Evolutionary conservation across 495 filamentous ascomycete species (phyloP).

Genomic region (Tuber aestivum): DNA sequence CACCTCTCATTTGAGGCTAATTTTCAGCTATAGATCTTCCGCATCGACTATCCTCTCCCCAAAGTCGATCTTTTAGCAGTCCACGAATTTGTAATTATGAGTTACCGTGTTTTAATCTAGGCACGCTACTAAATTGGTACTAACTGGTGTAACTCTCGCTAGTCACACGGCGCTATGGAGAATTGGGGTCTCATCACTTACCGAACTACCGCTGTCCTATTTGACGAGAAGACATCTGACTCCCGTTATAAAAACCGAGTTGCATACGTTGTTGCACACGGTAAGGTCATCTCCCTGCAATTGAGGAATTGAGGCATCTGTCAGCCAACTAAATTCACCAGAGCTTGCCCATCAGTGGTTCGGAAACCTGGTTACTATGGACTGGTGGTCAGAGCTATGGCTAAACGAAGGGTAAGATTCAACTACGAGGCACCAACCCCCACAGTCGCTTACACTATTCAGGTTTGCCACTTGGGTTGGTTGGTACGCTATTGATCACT

Average conservation of each 20-base stretch:
- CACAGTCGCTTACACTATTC: not conserved
- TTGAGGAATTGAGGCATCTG: too few relatives aligned
- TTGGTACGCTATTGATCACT: slow-evolving; percentile 84
- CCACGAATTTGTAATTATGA: slow-evolving; percentile 75
- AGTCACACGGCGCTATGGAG: slow-evolving; percentile 51
- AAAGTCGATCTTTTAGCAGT: slow-evolving; percentile 94
- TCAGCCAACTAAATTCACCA: slow-evolving; percentile 34
- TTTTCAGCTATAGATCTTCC: slow-evolving; percentile 57
- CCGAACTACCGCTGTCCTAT: slow-evolving; percentile 84
- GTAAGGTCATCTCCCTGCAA: not conserved
- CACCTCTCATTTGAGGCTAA: not conserved
- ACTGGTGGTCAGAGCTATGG: slow-evolving; percentile 93
- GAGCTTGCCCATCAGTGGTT: slow-evolving; percentile 99
- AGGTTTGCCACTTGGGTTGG: slow-evolving; percentile 96
- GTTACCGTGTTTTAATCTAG: slow-evolving; percentile 3
- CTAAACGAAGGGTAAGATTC: slow-evolving; percentile 62
- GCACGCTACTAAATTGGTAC: slow-evolving; percentile 5
- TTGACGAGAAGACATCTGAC: slow-evolving; percentile 85
- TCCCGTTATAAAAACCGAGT: slow-evolving; percentile 81
- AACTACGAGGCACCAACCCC: not conserved
- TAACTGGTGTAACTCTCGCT: slow-evolving; percentile 12
- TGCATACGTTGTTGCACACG: slow-evolving; percentile 62
- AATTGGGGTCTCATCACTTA: slow-evolving; percentile 98
- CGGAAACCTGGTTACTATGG: slow-evolving; percentile 88
- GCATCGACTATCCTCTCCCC: slow-evolving; percentile 89